phyloP scores from a whole-genome alignment of 805 yeast species.

The Candida quercuum region DNA sequence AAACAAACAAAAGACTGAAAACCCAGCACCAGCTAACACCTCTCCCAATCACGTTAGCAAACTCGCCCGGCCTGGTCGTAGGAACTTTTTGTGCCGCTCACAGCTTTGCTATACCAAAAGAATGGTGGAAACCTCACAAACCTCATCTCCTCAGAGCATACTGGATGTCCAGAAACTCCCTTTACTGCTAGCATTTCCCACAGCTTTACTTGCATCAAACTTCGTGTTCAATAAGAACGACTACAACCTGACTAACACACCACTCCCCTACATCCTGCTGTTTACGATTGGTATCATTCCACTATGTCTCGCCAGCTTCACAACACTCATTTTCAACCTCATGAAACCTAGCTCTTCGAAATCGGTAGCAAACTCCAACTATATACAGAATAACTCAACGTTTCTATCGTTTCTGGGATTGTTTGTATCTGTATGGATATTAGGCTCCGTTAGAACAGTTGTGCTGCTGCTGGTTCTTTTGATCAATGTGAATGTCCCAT shows the following conservation, averaged over 20 bases:
- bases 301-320: slow-evolving; percentile 8
- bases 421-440: slow-evolving; percentile 6
- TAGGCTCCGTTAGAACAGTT: slow-evolving; percentile 22
- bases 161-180: slow-evolving; percentile 20
- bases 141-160: not conserved
- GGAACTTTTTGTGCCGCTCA: too few species aligned
- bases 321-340: not conserved
- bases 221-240: slow-evolving; percentile 10
- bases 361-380: too few species aligned
- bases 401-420: slow-evolving; percentile 8
- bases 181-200: slow-evolving; percentile 23
- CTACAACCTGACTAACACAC: not conserved
- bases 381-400: too few species aligned
- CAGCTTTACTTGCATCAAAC: slow-evolving; percentile 18
- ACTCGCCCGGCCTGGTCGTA: too few species aligned
- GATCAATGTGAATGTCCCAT: slow-evolving; percentile 12
- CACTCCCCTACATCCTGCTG: slow-evolving; percentile 1
- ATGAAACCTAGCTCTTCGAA: too few species aligned
- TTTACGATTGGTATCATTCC: slow-evolving; percentile 10
- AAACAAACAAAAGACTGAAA: too few species aligned
- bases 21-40: too few species aligned
- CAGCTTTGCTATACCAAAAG: too few species aligned
- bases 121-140: not conserved
- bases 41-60: too few species aligned
- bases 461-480: slow-evolving; percentile 15